These are phyloP conservation scores for Schizosaccharomyces octosporus DNA, from an alignment of 805 yeast genomes.

Conservation along the genomic window DNA sequence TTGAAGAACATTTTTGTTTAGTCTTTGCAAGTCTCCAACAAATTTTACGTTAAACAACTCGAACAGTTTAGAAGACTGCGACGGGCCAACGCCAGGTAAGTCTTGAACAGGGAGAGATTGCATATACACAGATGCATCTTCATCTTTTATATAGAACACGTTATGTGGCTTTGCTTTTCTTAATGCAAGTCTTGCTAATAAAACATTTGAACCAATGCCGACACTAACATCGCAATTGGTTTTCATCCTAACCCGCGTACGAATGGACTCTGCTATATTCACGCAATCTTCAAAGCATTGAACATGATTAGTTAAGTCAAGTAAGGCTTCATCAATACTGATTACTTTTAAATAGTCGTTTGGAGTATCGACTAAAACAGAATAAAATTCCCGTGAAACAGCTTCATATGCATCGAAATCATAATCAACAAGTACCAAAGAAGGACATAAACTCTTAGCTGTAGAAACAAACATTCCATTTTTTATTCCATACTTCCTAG, in stretches of 20 bases:
- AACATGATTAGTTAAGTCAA: conserved; percentile 28
- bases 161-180: conserved; percentile 67
- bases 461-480: conserved; percentile 76
- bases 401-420: conserved; percentile 51
- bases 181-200: conserved; percentile 54
- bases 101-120: conserved; percentile 17
- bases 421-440: conserved; percentile 37
- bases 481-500: conserved; percentile 43
- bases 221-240: conserved; percentile 53
- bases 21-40: conserved; percentile 18
- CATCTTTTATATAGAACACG: conserved; percentile 16
- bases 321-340: conserved; percentile 75
- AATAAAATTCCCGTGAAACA: conserved; percentile 40
- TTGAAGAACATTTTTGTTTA: conserved; percentile 18
- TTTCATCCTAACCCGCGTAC: conserved; percentile 17
- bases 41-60: conserved; percentile 14
- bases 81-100: conserved; percentile 21
- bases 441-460: conserved; percentile 43
- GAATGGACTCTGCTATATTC: conserved; percentile 14
- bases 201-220: conserved; percentile 51
- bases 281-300: conserved; percentile 8
- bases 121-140: conserved; percentile 13
- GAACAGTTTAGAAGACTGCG: conserved; percentile 22
- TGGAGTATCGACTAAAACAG: conserved; percentile 22
- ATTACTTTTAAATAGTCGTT: conserved; percentile 42